A percentile compares a stretch with the other conserved stretches of the same genome.
These are phyloP conservation scores for Rubia tinctorum DNA, from an alignment of 305 asterid species.

Conservation along the genomic window DNA sequence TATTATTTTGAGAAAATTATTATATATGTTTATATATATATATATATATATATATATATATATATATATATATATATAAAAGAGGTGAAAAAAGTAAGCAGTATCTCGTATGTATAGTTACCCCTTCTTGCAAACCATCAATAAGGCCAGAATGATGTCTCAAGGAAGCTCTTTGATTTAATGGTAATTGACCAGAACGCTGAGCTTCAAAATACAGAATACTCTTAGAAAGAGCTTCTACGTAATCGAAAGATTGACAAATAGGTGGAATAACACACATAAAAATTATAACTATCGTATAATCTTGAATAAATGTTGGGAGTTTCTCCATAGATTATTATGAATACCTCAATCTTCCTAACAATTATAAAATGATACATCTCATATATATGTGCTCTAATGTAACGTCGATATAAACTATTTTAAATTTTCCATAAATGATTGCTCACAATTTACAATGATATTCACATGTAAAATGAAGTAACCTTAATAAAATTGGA, in stretches of 20 bases:
- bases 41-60: no score
- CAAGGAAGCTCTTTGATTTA: conserved; percentile 34
- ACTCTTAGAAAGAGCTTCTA: conserved; percentile 56
- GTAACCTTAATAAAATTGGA: no score
- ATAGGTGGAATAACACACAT: neutral
- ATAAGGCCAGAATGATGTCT: conserved; percentile 32
- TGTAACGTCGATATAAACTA: no score
- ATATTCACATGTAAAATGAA: no score
- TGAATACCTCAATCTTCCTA: neutral
- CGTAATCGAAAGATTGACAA: conserved; percentile 25
- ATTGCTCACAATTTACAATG: no score
- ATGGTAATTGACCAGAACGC: conserved; percentile 35
- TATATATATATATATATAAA: no score
- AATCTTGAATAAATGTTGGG: neutral
- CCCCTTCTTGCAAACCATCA: conserved; percentile 34
- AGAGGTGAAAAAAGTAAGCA: no score
- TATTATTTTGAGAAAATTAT: no score
- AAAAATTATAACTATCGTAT: neutral
- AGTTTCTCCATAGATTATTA: neutral
- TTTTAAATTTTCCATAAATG: no score
- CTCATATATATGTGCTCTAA: neutral
- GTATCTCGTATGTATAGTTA: neutral
- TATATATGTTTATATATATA: no score
- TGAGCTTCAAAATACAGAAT: conserved; percentile 37
- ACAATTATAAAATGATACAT: neutral